Conservation (phyloP, 192 early-diverging fungal genomes). For the Umbelopsis sp. region DNA sequence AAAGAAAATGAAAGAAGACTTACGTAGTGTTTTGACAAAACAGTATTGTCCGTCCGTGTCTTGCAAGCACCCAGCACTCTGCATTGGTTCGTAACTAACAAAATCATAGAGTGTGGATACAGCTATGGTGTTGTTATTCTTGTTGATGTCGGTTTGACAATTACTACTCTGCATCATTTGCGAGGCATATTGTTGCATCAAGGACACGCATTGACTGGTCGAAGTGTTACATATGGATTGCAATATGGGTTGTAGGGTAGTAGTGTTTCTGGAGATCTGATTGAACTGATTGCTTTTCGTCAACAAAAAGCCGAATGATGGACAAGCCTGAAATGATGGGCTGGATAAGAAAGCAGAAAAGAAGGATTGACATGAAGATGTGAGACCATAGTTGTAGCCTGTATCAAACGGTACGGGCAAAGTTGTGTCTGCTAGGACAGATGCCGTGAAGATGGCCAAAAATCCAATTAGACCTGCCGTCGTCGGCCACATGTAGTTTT, state of each 20-base stretch:
- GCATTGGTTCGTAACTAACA: slow-evolving; percentile 5
- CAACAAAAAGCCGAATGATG: slow-evolving; percentile 13
- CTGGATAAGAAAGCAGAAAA: background rate
- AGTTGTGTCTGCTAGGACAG: background rate
- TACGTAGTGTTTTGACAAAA: background rate
- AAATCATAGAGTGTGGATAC: slow-evolving; percentile 14
- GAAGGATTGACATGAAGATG: background rate
- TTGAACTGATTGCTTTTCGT: slow-evolving; percentile 21
- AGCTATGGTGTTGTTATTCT: slow-evolving; percentile 7
- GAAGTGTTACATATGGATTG: background rate
- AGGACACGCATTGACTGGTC: slow-evolving; percentile 1
- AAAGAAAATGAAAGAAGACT: background rate
- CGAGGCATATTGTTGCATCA: slow-evolving; percentile 14
- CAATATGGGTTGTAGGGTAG: background rate
- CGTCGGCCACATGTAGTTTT: background rate
- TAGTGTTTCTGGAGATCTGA: slow-evolving; percentile 6
- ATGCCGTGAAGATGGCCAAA: background rate
- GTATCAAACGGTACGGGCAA: slow-evolving; percentile 7
- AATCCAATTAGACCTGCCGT: background rate
- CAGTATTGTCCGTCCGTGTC: slow-evolving; percentile 8
- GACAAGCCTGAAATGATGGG: background rate
- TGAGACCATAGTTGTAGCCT: slow-evolving; percentile 12
- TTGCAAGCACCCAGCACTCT: slow-evolving; percentile 3
- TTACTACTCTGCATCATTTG: background rate
- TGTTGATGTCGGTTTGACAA: background rate